phyloP scores from a whole-genome alignment of 2,329 filamentous ascomycete genomes.

The Coniosporium tulheliwenetii region DNA sequence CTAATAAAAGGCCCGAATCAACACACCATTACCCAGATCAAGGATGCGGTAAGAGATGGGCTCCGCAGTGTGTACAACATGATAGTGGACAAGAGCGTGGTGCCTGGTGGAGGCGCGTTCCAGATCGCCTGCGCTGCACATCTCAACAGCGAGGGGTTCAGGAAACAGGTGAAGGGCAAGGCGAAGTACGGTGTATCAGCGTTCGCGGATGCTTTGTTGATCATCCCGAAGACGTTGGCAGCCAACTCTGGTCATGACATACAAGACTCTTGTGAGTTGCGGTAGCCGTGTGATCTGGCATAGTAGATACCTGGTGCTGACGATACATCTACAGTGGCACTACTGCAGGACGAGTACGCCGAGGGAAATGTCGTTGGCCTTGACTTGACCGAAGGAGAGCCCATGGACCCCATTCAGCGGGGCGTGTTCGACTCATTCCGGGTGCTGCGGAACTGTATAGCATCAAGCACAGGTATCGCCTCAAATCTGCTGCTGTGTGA shows the following conservation, averaged over 20 bases:
- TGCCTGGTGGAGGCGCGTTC: conserved; percentile 89
- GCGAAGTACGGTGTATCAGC: conserved; percentile 90
- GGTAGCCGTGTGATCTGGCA: background rate
- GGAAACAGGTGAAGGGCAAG: conserved; percentile 90
- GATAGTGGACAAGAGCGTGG: conserved; percentile 94
- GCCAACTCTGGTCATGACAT: conserved; percentile 94
- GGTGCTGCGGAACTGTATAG: conserved; percentile 82
- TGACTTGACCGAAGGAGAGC: conserved; percentile 71
- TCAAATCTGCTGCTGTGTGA: conserved; percentile 92
- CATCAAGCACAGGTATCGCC: conserved; percentile 87
- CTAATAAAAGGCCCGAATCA: conserved; percentile 96
- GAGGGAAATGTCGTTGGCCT: conserved; percentile 80
- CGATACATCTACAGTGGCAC: conserved; percentile 46
- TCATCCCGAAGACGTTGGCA: conserved; percentile 95
- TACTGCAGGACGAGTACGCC: conserved; percentile 68
- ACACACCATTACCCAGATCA: conserved; percentile 94
- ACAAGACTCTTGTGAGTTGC: conserved; percentile 82
- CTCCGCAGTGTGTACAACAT: conserved; percentile 97
- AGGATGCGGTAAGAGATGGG: conserved; percentile 88
- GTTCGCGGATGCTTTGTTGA: conserved; percentile 83
- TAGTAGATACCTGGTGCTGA: conserved; percentile 6
- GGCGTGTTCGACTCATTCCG: conserved; percentile 95
- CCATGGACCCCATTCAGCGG: conserved; percentile 87
- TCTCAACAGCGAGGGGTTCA: conserved; percentile 72
- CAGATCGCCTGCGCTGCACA: conserved; percentile 85